These are phyloP conservation scores for Pyricularia grisea DNA, from an alignment of 2,329 filamentous ascomycete species.

Conservation along the genomic window DNA sequence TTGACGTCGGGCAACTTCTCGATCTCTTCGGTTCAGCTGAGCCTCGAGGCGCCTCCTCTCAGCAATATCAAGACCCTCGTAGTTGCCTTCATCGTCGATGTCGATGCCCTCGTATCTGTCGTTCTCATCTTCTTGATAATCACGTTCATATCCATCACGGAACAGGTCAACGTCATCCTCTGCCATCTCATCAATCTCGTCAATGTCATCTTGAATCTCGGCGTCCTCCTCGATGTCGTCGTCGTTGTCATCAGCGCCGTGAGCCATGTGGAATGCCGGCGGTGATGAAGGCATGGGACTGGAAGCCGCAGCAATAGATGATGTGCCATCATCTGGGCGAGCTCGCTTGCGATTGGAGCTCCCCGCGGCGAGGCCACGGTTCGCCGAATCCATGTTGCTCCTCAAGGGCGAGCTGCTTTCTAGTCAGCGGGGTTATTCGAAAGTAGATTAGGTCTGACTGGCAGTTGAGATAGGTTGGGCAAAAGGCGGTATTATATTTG, in stretches of 20 bases:
- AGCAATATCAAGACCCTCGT: constrained; percentile 57
- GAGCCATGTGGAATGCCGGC: constrained; percentile 53
- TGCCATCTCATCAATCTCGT: constrained; percentile 72
- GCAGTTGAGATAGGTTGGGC: neutral
- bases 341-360: constrained; percentile 46
- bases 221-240: constrained; percentile 58
- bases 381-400: constrained; percentile 72
- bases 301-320: constrained; percentile 42
- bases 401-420: constrained; percentile 66
- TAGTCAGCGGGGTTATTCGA: neutral
- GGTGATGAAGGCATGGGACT: constrained; percentile 57
- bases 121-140: constrained; percentile 58
- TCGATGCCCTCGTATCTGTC: constrained; percentile 63
- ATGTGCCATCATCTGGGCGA: constrained; percentile 38
- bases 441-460: neutral
- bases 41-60: constrained; percentile 62
- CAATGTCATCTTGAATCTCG: constrained; percentile 60
- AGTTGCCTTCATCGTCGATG: constrained; percentile 71
- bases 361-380: constrained; percentile 51
- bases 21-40: constrained; percentile 64
- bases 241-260: constrained; percentile 61
- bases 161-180: constrained; percentile 77
- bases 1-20: constrained; percentile 57
- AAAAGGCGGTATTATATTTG: neutral
- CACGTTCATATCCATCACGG: constrained; percentile 61